A percentile compares a stretch with the other conserved stretches of the same genome.
phyloP scores from a whole-genome alignment of 2,329 filamentous ascomycete genomes.

The Xylaria hypoxylon region DNA sequence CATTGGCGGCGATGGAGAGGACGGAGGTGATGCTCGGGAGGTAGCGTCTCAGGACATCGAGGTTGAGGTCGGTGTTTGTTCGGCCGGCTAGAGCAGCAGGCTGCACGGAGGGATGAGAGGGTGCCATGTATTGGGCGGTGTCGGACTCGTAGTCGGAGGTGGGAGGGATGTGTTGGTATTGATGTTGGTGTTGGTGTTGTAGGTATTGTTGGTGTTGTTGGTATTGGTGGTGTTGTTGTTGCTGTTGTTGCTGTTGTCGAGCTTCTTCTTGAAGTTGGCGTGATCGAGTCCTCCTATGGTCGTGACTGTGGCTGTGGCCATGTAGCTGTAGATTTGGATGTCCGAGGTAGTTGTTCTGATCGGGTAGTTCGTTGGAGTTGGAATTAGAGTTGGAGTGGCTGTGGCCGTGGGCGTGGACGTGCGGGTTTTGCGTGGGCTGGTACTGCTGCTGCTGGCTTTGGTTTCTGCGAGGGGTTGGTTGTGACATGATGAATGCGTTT shows the following conservation, averaged over 20 bases:
- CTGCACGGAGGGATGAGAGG: conserved; percentile 54
- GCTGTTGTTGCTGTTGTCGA: conserved; percentile 35
- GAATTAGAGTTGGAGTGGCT: conserved; percentile 10
- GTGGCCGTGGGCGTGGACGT: conserved; percentile 1
- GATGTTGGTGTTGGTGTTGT: conserved; percentile 35
- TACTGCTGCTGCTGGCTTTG: conserved; percentile 47
- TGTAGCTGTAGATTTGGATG: too few species aligned
- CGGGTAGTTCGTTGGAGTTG: conserved; percentile 20
- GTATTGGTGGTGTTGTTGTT: conserved; percentile 12
- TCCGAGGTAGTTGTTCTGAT: conserved; percentile 21
- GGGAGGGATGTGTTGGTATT: conserved; percentile 50
- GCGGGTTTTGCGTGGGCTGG: conserved; percentile 35
- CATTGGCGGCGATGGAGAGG: conserved; percentile 84
- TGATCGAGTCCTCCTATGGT: conserved; percentile 52
- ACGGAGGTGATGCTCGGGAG: conserved; percentile 79
- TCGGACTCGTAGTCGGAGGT: conserved; percentile 75
- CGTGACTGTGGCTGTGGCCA: conserved; percentile 44
- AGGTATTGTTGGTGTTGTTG: too few species aligned
- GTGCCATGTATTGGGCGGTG: conserved; percentile 61
- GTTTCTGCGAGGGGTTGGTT: conserved; percentile 51
- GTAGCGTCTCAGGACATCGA: conserved; percentile 84
- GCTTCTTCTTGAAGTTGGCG: conserved; percentile 46
- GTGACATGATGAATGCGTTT: conserved; percentile 50
- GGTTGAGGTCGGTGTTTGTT: conserved; percentile 87
- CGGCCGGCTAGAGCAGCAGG: conserved; percentile 68